phyloP scores from a whole-genome alignment of 805 yeast species.

The Starmerella kuoi region DNA sequence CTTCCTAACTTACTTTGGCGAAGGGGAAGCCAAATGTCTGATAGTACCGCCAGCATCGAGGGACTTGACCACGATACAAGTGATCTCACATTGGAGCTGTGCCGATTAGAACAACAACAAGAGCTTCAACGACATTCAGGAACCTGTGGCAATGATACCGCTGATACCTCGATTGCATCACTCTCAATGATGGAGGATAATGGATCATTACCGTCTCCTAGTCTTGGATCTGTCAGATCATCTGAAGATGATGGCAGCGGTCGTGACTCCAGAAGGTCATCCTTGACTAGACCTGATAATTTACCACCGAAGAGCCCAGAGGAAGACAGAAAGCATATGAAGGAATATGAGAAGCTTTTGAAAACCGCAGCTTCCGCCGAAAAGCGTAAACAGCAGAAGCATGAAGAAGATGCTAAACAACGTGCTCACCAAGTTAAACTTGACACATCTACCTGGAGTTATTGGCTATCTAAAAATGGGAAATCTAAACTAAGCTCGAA shows the following conservation, averaged over 20 bases:
- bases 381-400: constrained; percentile 28
- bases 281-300: constrained; percentile 50
- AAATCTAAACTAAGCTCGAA: constrained; percentile 34
- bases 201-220: constrained; percentile 8
- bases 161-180: constrained; percentile 5
- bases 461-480: constrained; percentile 24
- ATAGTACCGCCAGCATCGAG: constrained; percentile 17
- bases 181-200: constrained; percentile 5
- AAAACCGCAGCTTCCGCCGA: constrained; percentile 29
- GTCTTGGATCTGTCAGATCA: neutral
- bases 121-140: neutral
- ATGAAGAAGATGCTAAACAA: constrained; percentile 18
- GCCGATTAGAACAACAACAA: constrained; percentile 10
- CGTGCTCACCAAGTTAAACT: constrained; percentile 19
- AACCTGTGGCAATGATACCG: neutral
- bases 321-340: constrained; percentile 44
- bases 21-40: constrained; percentile 3
- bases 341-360: constrained; percentile 38
- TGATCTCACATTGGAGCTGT: constrained; percentile 27
- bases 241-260: constrained; percentile 8
- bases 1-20: constrained; percentile 5
- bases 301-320: constrained; percentile 50
- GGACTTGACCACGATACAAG: constrained; percentile 30
- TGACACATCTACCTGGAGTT: constrained; percentile 32
- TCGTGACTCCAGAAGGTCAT: constrained; percentile 22